These are phyloP conservation scores for Picochlorum sp. DNA, from an alignment of 139 green algal species.

Conservation along the genomic window DNA sequence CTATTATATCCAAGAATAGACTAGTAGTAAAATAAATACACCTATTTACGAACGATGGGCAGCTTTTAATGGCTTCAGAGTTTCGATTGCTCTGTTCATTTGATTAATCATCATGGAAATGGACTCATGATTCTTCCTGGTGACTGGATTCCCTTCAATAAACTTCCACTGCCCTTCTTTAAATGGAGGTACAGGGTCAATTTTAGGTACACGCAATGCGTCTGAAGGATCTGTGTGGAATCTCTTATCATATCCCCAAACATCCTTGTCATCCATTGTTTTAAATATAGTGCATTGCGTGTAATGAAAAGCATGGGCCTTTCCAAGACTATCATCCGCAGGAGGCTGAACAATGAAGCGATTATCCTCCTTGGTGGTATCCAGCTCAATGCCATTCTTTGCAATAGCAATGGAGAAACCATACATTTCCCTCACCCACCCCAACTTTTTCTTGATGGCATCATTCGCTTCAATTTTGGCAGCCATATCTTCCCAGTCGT, in stretches of 20 bases:
- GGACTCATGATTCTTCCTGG: conserved; percentile 36
- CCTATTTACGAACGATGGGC: not conserved
- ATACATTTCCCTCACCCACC: conserved; percentile 89
- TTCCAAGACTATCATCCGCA: conserved; percentile 52
- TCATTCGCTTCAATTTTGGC: conserved; percentile 64
- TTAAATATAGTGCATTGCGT: conserved; percentile 50
- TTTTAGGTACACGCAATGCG: conserved; percentile 45
- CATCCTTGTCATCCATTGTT: conserved; percentile 33
- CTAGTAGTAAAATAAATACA: no score
- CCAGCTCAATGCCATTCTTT: conserved; percentile 26
- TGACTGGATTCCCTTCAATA: conserved; percentile 52
- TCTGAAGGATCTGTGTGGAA: conserved; percentile 39
- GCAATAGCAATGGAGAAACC: conserved; percentile 48
- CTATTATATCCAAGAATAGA: no score
- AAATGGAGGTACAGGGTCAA: conserved; percentile 32
- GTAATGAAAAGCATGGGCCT: conserved; percentile 78
- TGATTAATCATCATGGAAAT: conserved; percentile 48
- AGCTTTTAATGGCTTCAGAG: not conserved
- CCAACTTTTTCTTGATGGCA: conserved; percentile 45
- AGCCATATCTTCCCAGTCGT: conserved; percentile 69
- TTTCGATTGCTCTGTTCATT: conserved; percentile 47
- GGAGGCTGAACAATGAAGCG: conserved; percentile 76
- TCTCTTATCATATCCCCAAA: conserved; percentile 78
- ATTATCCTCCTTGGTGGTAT: conserved; percentile 37
- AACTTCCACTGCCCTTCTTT: conserved; percentile 35